phyloP scores from a whole-genome alignment of 1,139 yeast genomes.

The Geotrichum carabidarum region DNA sequence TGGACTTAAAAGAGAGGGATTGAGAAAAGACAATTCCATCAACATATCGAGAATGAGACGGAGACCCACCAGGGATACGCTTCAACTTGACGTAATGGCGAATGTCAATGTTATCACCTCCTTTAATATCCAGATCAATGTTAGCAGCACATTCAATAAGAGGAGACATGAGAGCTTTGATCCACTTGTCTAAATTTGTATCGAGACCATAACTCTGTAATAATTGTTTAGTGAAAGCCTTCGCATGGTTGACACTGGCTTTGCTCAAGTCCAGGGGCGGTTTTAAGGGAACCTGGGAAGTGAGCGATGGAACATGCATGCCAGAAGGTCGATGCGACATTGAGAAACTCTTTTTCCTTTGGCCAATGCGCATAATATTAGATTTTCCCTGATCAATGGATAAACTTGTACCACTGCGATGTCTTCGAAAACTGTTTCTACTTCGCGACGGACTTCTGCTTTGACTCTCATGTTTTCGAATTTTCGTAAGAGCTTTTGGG shows the following conservation, averaged over 20 bases:
- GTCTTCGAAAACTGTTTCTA: slow-evolving; percentile 23
- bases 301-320: slow-evolving; percentile 13
- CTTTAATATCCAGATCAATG: slow-evolving; percentile 51
- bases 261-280: slow-evolving; percentile 35
- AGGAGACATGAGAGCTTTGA: slow-evolving; percentile 44
- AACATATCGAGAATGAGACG: slow-evolving; percentile 54
- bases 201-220: slow-evolving; percentile 58
- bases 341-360: slow-evolving; percentile 27
- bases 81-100: slow-evolving; percentile 84
- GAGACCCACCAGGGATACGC: slow-evolving; percentile 67
- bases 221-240: slow-evolving; percentile 54
- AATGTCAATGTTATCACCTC: slow-evolving; percentile 75
- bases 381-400: slow-evolving; percentile 24
- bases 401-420: slow-evolving; percentile 28
- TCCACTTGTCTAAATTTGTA: slow-evolving; percentile 55
- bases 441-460: slow-evolving; percentile 16
- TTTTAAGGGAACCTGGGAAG: slow-evolving; percentile 12
- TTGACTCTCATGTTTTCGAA: slow-evolving; percentile 12
- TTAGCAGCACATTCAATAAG: slow-evolving; percentile 44
- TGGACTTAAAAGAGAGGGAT: slow-evolving; percentile 70
- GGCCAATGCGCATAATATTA: slow-evolving; percentile 27
- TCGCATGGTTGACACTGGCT: slow-evolving; percentile 43
- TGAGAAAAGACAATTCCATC: slow-evolving; percentile 86
- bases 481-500: slow-evolving; percentile 8
- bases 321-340: slow-evolving; percentile 14